Evolutionary conservation across 2,329 filamentous ascomycete species (phyloP).

Genomic region (Hyphodiscus sp.): DNA sequence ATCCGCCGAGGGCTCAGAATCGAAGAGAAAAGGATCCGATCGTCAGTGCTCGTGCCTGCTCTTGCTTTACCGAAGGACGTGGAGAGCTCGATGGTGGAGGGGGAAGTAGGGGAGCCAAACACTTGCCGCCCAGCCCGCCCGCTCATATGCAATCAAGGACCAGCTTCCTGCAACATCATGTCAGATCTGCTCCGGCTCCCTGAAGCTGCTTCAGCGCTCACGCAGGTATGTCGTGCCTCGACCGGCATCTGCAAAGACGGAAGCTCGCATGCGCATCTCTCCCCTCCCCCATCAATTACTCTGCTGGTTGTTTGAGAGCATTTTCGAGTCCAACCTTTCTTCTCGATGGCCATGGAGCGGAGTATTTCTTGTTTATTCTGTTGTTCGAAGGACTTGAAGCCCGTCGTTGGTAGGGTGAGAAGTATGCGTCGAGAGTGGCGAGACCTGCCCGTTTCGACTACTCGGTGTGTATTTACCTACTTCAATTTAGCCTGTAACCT

Average conservation of each 20-base stretch:
- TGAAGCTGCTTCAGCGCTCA: conserved; percentile 13
- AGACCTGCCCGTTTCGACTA: background rate
- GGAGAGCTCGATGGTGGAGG: background rate
- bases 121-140: too few species aligned
- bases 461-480: background rate
- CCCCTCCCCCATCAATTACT: background rate
- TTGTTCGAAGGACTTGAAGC: background rate
- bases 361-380: background rate
- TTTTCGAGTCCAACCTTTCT: background rate
- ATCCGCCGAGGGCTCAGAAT: background rate
- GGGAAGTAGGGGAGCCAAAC: background rate
- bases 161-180: background rate
- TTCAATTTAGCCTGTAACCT: background rate
- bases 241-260: conserved; percentile 19
- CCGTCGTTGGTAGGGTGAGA: background rate
- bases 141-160: background rate
- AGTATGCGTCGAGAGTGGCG: background rate
- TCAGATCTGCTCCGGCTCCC: background rate
- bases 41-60: conserved; percentile 2
- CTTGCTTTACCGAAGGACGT: background rate
- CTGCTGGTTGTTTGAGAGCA: background rate
- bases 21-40: background rate
- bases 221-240: conserved; percentile 16
- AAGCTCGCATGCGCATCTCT: conserved; percentile 15
- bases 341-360: background rate